These are phyloP conservation scores for Starmerella tilneyi DNA, from an alignment of 805 yeast genomes.

Conservation along the genomic window DNA sequence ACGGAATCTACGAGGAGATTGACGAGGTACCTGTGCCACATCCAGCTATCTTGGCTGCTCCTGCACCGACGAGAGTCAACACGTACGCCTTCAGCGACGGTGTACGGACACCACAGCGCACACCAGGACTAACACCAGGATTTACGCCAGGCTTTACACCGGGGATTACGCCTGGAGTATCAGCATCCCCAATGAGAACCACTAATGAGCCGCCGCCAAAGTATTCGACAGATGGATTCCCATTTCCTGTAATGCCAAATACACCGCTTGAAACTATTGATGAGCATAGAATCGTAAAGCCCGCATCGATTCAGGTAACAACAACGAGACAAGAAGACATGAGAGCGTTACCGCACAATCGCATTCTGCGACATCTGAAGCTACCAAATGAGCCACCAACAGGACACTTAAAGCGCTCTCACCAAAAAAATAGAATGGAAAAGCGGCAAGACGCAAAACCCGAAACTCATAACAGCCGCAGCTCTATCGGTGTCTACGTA, in stretches of 20 bases:
- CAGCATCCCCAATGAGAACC: not conserved
- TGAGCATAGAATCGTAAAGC: not conserved
- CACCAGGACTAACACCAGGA: not conserved
- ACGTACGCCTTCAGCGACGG: constrained; percentile 4
- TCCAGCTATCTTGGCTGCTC: not conserved
- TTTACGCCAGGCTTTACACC: not conserved
- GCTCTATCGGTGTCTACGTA: constrained; percentile 12
- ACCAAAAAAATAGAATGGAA: not conserved
- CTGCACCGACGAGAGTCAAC: constrained; percentile 1
- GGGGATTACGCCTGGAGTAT: not conserved
- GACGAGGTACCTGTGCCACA: not conserved
- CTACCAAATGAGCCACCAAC: not conserved
- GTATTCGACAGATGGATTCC: constrained; percentile 4
- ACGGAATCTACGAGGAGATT: not conserved
- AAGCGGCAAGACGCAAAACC: not conserved
- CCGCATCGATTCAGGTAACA: not conserved
- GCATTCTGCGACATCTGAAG: not conserved
- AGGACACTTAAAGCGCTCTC: not conserved
- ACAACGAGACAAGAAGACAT: not conserved
- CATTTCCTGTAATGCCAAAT: constrained; percentile 1
- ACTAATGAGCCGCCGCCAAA: not conserved
- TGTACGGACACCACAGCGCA: not conserved
- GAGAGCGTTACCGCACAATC: not conserved
- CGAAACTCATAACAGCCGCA: not conserved
- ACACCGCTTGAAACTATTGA: constrained; percentile 4